These are phyloP conservation scores for Dendrobium chrysotoxum DNA, from an alignment of 106 monocot genomes.

Conservation along the genomic window DNA sequence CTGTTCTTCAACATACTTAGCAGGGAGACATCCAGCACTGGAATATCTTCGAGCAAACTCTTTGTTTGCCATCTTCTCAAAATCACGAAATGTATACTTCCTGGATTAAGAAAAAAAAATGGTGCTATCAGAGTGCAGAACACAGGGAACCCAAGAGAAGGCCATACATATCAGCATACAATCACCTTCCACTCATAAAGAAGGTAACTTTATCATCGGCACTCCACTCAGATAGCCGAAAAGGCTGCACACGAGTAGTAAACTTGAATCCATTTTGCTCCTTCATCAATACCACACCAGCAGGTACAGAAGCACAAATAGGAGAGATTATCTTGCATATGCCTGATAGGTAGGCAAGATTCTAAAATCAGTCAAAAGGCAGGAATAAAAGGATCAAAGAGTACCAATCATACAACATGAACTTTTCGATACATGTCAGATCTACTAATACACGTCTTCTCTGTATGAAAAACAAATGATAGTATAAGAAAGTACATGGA, in stretches of 20 bases:
- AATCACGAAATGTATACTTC: conserved; percentile 90
- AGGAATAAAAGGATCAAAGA: background rate
- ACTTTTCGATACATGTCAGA: background rate
- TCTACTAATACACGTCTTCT: background rate
- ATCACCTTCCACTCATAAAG: conserved; percentile 85
- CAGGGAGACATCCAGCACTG: conserved; percentile 69
- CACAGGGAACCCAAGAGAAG: background rate
- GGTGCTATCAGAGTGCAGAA: background rate
- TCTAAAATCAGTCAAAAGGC: background rate
- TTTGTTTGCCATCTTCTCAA: conserved; percentile 96
- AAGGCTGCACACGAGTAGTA: conserved; percentile 85
- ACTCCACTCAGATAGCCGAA: conserved; percentile 83
- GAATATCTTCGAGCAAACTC: conserved; percentile 70
- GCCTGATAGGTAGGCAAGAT: conserved; percentile 27
- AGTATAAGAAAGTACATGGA: background rate
- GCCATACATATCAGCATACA: background rate
- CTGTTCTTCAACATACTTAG: conserved; percentile 82
- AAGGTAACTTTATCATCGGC: conserved; percentile 74
- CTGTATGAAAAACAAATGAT: too few species aligned
- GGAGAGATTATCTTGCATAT: conserved; percentile 92
- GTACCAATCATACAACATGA: background rate
- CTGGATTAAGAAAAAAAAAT: conserved; percentile 28
- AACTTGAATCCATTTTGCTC: conserved; percentile 87
- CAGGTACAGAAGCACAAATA: conserved; percentile 77
- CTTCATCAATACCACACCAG: conserved; percentile 93